phyloP scores from a whole-genome alignment of 2,329 filamentous ascomycete species.

The Cladosporium sp. region DNA sequence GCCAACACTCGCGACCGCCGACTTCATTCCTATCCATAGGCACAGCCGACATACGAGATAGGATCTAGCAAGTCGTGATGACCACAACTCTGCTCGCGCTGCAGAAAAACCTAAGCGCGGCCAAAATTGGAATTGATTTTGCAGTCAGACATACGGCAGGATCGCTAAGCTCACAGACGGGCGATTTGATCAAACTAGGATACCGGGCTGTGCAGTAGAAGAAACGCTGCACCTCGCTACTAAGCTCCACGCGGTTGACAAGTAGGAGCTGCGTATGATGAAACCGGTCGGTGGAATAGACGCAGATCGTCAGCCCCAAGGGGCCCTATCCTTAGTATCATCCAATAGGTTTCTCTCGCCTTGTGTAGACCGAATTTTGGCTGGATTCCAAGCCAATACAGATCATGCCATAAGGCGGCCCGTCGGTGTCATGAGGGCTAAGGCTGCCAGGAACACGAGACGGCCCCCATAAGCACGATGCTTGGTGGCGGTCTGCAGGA shows the following conservation, averaged over 20 bases:
- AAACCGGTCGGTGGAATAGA: not conserved
- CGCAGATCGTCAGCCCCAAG: not conserved
- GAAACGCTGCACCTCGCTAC: not conserved
- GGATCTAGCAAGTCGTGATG: not conserved
- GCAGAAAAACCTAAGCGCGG: not conserved
- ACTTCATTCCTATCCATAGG: conserved; percentile 1
- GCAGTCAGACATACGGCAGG: conserved; percentile 5
- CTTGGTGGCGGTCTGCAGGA: not conserved
- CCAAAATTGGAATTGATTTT: conserved; percentile 7
- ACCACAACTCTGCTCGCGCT: conserved; percentile 1
- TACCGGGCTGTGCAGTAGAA: conserved; percentile 1
- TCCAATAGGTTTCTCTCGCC: not conserved
- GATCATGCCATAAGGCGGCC: not conserved
- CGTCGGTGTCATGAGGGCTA: conserved; percentile 9
- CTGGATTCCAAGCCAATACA: not conserved
- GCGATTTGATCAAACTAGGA: not conserved
- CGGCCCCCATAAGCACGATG: conserved; percentile 1
- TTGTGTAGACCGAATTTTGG: not conserved
- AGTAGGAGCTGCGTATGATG: not conserved
- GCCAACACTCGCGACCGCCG: not conserved
- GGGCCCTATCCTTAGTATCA: not conserved
- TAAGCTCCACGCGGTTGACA: not conserved
- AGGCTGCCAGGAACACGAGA: conserved; percentile 5
- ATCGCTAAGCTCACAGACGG: conserved; percentile 5
- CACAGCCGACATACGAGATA: conserved; percentile 12